These are phyloP conservation scores for Neostapfia colusana DNA, from an alignment of 176 grass and related monocot species.

Conservation along the genomic window DNA sequence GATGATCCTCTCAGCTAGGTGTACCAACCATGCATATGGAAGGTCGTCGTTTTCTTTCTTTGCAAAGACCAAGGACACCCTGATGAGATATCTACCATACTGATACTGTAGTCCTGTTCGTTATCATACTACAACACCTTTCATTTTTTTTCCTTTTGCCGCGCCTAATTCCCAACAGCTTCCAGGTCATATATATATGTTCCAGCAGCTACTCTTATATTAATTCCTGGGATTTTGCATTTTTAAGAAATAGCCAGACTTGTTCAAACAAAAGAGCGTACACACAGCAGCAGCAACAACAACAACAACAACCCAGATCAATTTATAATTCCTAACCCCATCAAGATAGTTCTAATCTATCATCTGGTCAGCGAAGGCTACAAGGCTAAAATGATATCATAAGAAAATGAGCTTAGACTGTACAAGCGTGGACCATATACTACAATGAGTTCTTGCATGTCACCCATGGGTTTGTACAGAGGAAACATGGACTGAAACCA, in stretches of 20 bases:
- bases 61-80: neutral
- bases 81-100: no score
- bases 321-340: neutral
- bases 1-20: no score
- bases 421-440: neutral
- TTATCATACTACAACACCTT: neutral
- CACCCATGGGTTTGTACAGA: neutral
- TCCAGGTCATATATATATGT: neutral
- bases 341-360: neutral
- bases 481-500: neutral
- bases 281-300: conserved; percentile 17
- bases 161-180: neutral
- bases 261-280: neutral
- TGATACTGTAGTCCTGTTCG: no score
- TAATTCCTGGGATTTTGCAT: neutral
- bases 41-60: no score
- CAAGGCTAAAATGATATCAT: neutral
- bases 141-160: neutral
- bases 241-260: neutral
- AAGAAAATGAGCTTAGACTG: neutral
- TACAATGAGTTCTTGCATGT: neutral
- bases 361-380: conserved; percentile 18
- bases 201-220: neutral
- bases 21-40: no score
- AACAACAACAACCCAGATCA: neutral